A percentile compares a stretch with the other conserved stretches of the same genome.
Evolutionary conservation across 2,329 filamentous ascomycete species (phyloP).

Genomic region (Pseudofabraea citricarpa): DNA sequence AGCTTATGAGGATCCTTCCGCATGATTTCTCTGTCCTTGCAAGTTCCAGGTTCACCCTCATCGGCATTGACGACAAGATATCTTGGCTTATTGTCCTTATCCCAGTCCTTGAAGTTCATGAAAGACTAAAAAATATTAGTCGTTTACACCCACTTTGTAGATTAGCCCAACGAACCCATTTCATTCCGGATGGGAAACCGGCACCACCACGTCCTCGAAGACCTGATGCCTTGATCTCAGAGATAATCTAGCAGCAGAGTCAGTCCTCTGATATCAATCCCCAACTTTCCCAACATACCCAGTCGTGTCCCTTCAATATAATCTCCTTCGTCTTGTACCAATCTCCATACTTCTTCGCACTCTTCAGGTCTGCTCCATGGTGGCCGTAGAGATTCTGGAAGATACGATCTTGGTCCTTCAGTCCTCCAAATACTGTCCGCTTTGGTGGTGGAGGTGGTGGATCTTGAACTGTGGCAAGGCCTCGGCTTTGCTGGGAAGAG

Average conservation of each 20-base stretch:
- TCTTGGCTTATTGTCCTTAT: conserved; percentile 92
- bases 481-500: conserved; percentile 54
- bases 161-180: conserved; percentile 71
- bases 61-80: conserved; percentile 98
- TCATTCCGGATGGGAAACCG: conserved; percentile 95
- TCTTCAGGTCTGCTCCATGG: conserved; percentile 85
- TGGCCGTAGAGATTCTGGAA: conserved; percentile 98
- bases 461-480: conserved; percentile 79
- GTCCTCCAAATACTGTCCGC: conserved; percentile 70
- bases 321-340: conserved; percentile 99
- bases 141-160: neutral
- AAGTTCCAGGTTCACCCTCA: conserved; percentile 97
- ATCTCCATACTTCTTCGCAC: conserved; percentile 95
- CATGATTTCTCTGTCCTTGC: conserved; percentile 99
- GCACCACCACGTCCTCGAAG: conserved; percentile 94
- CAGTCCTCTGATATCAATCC: conserved; percentile 10
- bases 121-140: conserved; percentile 64
- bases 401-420: conserved; percentile 96
- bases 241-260: conserved; percentile 65
- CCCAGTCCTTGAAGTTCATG: conserved; percentile 99
- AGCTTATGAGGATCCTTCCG: conserved; percentile 99
- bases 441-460: conserved; percentile 58
- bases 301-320: conserved; percentile 92
- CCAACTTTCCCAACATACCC: conserved; percentile 43
- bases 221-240: conserved; percentile 94